A percentile compares a stretch with the other conserved stretches of the same genome.
These are phyloP conservation scores for Brettanomyces nanus DNA, from an alignment of 805 yeast genomes.

Conservation along the genomic window DNA sequence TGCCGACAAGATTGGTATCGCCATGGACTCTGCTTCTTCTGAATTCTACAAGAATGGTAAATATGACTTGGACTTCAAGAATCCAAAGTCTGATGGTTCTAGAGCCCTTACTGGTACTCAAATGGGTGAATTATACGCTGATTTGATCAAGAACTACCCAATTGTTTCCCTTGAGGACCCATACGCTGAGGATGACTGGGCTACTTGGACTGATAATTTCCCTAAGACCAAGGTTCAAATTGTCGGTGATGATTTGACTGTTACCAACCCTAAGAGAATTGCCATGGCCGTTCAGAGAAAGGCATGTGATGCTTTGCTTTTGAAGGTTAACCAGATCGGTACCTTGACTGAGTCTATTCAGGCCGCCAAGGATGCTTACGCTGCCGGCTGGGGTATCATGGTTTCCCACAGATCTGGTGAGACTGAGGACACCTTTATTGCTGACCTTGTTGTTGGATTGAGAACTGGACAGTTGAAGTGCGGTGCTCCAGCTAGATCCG, in stretches of 20 bases:
- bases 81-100: constrained; percentile 83
- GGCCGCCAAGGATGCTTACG: constrained; percentile 92
- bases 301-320: constrained; percentile 87
- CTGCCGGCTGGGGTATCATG: constrained; percentile 99
- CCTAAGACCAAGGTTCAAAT: constrained; percentile 71
- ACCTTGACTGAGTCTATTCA: constrained; percentile 90
- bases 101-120: constrained; percentile 87
- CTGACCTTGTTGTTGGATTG: constrained; percentile 95
- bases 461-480: constrained; percentile 99
- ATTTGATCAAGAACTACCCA: constrained; percentile 85
- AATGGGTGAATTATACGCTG: constrained; percentile 77
- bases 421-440: constrained; percentile 97
- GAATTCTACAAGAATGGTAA: constrained; percentile 96
- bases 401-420: constrained; percentile 99
- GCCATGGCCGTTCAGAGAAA: constrained; percentile 94
- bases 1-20: constrained; percentile 87
- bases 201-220: constrained; percentile 89
- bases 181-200: constrained; percentile 99
- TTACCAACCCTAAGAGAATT: constrained; percentile 94
- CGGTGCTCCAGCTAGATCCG: constrained; percentile 99
- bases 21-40: constrained; percentile 94
- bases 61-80: constrained; percentile 98
- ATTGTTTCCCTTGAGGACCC: constrained; percentile 98
- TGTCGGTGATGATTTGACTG: constrained; percentile 98
- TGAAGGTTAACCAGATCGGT: constrained; percentile 99